Evolutionary conservation across 2,329 filamentous ascomycete species (phyloP), one percentile per base, ranked within the genome.

Genomic region (Hypoxylon sp.): DNA sequence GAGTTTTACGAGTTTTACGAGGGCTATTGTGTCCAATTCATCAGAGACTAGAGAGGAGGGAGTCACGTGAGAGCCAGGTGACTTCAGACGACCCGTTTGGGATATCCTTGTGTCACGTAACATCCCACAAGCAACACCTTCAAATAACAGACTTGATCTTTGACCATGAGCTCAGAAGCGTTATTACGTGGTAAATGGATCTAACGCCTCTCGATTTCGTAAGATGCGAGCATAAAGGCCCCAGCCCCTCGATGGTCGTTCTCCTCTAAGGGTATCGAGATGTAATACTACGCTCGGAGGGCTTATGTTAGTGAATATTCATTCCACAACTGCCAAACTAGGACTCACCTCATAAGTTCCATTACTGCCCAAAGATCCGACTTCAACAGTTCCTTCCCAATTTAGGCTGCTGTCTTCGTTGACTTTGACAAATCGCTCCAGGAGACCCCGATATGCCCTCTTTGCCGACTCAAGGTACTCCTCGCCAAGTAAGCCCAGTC

Each of bases 331-430:
- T 29, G 21, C 11, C 19, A 55, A 7, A 29, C 17, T 15, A 35
- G 10, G 1, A 66, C 80, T 78, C 72, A 86, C 84, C 78, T 86
- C 82, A 71, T 83, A 88, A 19, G 78, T 80, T 4, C 79, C 85
- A 71, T 84, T 79, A 3, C 82, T 81, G 56, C 78, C 80, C 65
- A 88, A 73, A 61, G 82, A 85, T 32, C 85, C 85, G 10, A 87
- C 85, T 44, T 78, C 70, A 1, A 87, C 85, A 0, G 85, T 87
- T 0, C 84, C 84, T 65, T 85, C 82, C 79, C 82, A 87, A 65
- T 81, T 80, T 51, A 86, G 69, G 2, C 82, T 83, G 0, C 84
- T 83, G 69, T 86, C 83, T 17, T 79, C 78, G 39, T 82, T 80
- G 21, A 81, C 78, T 21, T 81, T 79, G 3, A 87, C 82, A 65